Evolutionary conservation across 2,329 filamentous ascomycete genomes (phyloP).

Genomic region (Leptographium wingfieldii): DNA sequence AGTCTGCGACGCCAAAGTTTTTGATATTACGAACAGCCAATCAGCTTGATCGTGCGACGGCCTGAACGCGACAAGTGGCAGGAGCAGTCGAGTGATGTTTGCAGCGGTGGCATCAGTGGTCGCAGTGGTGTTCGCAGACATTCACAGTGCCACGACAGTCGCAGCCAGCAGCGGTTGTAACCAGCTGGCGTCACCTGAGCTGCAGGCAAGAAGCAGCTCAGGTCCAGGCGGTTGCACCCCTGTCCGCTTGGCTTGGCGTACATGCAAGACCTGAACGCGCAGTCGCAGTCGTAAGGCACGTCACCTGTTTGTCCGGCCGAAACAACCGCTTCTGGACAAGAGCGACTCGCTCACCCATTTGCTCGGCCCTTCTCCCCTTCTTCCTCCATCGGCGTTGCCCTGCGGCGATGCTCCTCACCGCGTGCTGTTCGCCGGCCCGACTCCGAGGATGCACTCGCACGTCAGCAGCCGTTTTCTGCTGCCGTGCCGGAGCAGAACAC

Average conservation of each 20-base stretch:
- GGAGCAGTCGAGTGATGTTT: background rate
- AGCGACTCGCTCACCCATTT: background rate
- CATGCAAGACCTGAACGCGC: background rate
- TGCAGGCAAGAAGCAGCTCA: background rate
- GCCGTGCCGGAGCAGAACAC: background rate
- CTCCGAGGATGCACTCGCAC: background rate
- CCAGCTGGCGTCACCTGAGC: background rate
- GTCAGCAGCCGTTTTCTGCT: background rate
- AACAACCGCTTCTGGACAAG: background rate
- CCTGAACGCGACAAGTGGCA: background rate
- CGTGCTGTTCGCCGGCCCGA: background rate
- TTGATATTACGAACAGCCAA: background rate
- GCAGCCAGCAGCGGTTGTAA: background rate
- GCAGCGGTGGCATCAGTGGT: background rate
- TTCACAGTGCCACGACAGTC: background rate
- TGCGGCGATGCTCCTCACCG: background rate
- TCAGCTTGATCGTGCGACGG: background rate
- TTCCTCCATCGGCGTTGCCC: background rate
- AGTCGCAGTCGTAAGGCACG: background rate
- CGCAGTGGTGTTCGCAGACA: background rate
- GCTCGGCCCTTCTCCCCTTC: background rate
- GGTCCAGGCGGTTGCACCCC: background rate
- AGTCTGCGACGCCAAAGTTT: background rate
- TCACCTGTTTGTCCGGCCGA: background rate
- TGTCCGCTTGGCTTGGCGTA: background rate